Percentiles rank a stretch among this genome's conserved stretches.
phyloP scores from a whole-genome alignment of 345 rosid species.

The Noccaea caerulescens region DNA sequence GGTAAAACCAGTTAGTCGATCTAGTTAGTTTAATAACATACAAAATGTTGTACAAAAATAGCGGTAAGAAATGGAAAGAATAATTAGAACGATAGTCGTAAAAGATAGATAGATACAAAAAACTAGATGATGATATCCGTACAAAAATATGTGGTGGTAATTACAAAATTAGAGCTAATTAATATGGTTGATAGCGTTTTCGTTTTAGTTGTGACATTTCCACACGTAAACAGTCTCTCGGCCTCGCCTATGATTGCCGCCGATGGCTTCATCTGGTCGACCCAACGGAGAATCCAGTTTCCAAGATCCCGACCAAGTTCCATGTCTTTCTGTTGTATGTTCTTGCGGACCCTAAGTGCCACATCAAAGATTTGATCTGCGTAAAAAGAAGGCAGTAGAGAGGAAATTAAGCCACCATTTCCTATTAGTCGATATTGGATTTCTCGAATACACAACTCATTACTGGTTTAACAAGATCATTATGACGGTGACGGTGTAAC shows the following conservation, averaged over 20 bases:
- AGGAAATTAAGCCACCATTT: conserved; percentile 13
- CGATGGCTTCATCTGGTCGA: conserved; percentile 80
- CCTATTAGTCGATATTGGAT: background rate
- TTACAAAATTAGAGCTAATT: too few species aligned
- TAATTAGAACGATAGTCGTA: too few species aligned
- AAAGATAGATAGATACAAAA: too few species aligned
- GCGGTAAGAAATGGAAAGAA: too few species aligned
- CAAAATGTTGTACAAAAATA: too few species aligned
- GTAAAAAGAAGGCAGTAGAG: conserved; percentile 1
- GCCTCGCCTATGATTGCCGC: conserved; percentile 50
- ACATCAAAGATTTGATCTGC: conserved; percentile 63
- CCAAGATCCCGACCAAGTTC: conserved; percentile 83
- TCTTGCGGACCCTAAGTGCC: conserved; percentile 68
- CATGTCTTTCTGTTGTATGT: conserved; percentile 77
- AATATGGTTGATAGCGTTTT: too few species aligned
- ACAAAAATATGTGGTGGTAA: too few species aligned
- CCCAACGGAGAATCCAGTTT: conserved; percentile 78
- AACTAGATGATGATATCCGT: too few species aligned
- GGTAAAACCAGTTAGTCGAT: too few species aligned
- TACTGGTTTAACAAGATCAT: background rate
- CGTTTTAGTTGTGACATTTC: too few species aligned
- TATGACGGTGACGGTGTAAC: background rate
- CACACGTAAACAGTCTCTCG: conserved; percentile 37
- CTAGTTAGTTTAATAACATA: too few species aligned
- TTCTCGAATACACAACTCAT: background rate